Conservation (phyloP, 768 basidiomycete genomes). For the Boletus rufocinnamomeus region DNA sequence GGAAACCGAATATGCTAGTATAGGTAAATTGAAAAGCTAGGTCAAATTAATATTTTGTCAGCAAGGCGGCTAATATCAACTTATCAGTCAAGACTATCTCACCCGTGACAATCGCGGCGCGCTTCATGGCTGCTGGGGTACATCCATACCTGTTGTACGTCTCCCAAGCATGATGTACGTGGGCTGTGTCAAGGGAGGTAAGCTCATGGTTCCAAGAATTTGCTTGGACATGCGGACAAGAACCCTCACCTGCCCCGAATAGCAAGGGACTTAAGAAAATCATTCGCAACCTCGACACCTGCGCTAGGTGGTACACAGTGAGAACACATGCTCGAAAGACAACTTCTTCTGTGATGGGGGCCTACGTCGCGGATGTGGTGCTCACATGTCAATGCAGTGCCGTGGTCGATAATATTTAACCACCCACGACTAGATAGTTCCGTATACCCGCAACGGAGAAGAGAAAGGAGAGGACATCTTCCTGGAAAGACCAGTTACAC, state of each 20-base stretch:
- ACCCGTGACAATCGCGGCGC: slow-evolving; percentile 61
- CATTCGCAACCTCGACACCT: slow-evolving; percentile 55
- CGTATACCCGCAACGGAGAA: slow-evolving; percentile 60
- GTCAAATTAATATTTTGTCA: slow-evolving; percentile 10
- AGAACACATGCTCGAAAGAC: slow-evolving; percentile 88
- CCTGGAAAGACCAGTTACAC: slow-evolving; percentile 44
- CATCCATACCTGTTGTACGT: slow-evolving; percentile 74
- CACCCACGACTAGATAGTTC: slow-evolving; percentile 61
- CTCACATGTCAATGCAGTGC: background rate
- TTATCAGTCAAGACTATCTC: slow-evolving; percentile 23
- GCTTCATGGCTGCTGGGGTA: slow-evolving; percentile 60
- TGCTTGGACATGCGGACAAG: background rate
- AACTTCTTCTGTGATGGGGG: slow-evolving; percentile 89
- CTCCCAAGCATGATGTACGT: slow-evolving; percentile 92
- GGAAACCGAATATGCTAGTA: slow-evolving; percentile 92
- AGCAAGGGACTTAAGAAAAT: slow-evolving; percentile 81
- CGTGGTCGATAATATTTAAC: background rate
- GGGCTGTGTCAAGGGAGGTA: slow-evolving; percentile 53
- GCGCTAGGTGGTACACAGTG: slow-evolving; percentile 67
- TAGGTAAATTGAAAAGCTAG: slow-evolving; percentile 87
- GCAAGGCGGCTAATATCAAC: slow-evolving; percentile 8
- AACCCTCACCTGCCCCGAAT: slow-evolving; percentile 79
- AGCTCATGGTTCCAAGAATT: slow-evolving; percentile 5
- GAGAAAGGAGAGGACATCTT: slow-evolving; percentile 43
- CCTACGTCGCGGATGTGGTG: slow-evolving; percentile 45